These are phyloP conservation scores for Neonothopanus nambi DNA, from an alignment of 1,284 basidiomycete species.

Conservation along the genomic window DNA sequence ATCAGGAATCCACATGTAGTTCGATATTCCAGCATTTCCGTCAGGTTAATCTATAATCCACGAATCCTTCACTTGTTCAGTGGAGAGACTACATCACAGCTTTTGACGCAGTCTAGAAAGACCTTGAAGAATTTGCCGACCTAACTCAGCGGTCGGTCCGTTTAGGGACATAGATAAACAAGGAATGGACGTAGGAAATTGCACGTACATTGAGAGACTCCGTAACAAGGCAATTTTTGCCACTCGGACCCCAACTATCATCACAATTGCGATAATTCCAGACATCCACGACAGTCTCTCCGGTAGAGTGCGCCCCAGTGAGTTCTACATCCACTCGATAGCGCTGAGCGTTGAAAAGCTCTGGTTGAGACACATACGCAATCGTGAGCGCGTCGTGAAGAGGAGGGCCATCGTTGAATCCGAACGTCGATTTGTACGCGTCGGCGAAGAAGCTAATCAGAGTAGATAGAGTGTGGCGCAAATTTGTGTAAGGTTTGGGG, in stretches of 20 bases:
- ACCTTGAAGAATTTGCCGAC: constrained; percentile 64
- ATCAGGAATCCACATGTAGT: too few relatives aligned
- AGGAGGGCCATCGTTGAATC: constrained; percentile 76
- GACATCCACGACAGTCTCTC: constrained; percentile 77
- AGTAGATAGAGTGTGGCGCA: constrained; percentile 74
- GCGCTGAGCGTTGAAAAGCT: constrained; percentile 59
- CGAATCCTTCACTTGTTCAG: constrained; percentile 34
- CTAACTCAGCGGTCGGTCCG: constrained; percentile 36
- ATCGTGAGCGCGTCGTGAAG: constrained; percentile 82
- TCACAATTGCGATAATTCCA: constrained; percentile 61
- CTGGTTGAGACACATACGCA: constrained; percentile 66
- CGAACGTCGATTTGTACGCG: constrained; percentile 67
- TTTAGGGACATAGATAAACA: background rate
- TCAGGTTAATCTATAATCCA: too few relatives aligned
- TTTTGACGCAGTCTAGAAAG: constrained; percentile 58
- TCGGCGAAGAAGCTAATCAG: constrained; percentile 72
- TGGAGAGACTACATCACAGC: constrained; percentile 60
- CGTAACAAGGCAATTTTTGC: constrained; percentile 74
- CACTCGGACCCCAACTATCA: constrained; percentile 63
- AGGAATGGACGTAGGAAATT: background rate
- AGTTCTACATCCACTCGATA: constrained; percentile 79
- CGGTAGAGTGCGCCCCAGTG: constrained; percentile 58
- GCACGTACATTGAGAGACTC: constrained; percentile 62
- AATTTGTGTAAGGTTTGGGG: constrained; percentile 48
- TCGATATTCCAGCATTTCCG: too few relatives aligned